Evolutionary conservation across 2,329 filamentous ascomycete species (phyloP).

Genomic region (Rugonectria rugulosa): DNA sequence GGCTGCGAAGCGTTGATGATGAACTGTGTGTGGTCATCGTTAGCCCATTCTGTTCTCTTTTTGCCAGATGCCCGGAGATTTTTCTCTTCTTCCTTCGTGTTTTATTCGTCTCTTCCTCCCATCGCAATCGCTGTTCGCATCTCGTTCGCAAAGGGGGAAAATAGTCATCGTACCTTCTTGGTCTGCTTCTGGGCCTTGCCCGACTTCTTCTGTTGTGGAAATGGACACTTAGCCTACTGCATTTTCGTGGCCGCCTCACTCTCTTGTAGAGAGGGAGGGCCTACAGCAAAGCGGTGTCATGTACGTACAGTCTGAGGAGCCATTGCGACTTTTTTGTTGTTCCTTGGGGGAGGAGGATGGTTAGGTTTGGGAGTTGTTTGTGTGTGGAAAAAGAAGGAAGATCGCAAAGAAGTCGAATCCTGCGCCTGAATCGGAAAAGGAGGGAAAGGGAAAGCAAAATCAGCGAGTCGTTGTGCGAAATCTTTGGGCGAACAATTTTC

Average conservation of each 20-base stretch:
- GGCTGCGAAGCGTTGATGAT: conserved; percentile 99
- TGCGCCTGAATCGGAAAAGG: conserved; percentile 63
- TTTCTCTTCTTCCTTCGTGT: neutral
- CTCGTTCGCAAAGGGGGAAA: conserved; percentile 1
- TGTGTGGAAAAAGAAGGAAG: conserved; percentile 44
- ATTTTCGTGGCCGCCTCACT: conserved; percentile 48
- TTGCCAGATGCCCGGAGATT: too few relatives aligned
- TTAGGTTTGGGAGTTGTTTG: conserved; percentile 16
- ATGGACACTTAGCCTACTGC: conserved; percentile 94
- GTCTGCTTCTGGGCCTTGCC: conserved; percentile 80
- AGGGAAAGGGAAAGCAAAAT: conserved; percentile 21
- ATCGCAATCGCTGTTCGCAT: conserved; percentile 6
- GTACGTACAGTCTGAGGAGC: conserved; percentile 88
- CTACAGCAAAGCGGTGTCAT: conserved; percentile 93
- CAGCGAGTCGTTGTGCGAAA: too few relatives aligned
- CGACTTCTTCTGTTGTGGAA: conserved; percentile 72
- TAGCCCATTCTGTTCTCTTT: too few relatives aligned
- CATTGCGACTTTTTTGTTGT: conserved; percentile 67
- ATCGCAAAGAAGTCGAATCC: conserved; percentile 80
- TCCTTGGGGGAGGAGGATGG: too few relatives aligned
- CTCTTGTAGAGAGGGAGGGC: conserved; percentile 46
- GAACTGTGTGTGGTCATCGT: conserved; percentile 66
- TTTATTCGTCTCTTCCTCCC: neutral
- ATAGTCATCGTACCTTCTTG: conserved; percentile 73
- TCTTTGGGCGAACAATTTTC: conserved; percentile 32